Percentiles rank a stretch among this genome's conserved stretches.
phyloP scores from a whole-genome alignment of 2,329 filamentous ascomycete species.

The Sporothrix sp. region DNA sequence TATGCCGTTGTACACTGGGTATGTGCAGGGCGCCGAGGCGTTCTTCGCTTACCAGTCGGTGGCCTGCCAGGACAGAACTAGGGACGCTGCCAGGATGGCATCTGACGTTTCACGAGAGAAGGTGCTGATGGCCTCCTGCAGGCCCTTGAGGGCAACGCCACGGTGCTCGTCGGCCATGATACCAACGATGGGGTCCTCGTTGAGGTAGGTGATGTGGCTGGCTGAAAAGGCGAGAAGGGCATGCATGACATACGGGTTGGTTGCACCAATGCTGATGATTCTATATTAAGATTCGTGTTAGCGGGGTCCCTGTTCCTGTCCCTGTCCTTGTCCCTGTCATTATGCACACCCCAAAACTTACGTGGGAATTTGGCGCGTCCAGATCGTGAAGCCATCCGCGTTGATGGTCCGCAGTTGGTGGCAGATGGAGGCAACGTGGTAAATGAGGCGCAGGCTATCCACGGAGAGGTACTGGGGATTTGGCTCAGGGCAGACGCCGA shows the following conservation, averaged over 20 bases:
- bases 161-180: slow-evolving; percentile 87
- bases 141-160: slow-evolving; percentile 71
- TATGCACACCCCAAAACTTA: slow-evolving; percentile 39
- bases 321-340: neutral
- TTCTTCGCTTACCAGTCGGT: slow-evolving; percentile 68
- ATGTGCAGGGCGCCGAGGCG: no score
- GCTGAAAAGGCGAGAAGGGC: slow-evolving; percentile 89
- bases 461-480: slow-evolving; percentile 62
- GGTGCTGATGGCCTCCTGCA: slow-evolving; percentile 75
- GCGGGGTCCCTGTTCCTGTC: slow-evolving; percentile 12
- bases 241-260: slow-evolving; percentile 86
- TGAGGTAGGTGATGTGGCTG: slow-evolving; percentile 83
- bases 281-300: slow-evolving; percentile 34
- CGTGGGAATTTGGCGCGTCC: slow-evolving; percentile 89
- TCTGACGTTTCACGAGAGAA: slow-evolving; percentile 86
- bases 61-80: slow-evolving; percentile 90
- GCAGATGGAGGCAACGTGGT: slow-evolving; percentile 80
- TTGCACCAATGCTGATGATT: slow-evolving; percentile 72
- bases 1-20: neutral
- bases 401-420: slow-evolving; percentile 69
- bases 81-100: slow-evolving; percentile 80
- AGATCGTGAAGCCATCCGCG: slow-evolving; percentile 77
- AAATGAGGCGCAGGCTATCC: slow-evolving; percentile 77
- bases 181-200: slow-evolving; percentile 72
- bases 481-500: slow-evolving; percentile 66